Evolutionary conservation across 1,284 basidiomycete genomes (phyloP).

Genomic region (Naganishia albida): DNA sequence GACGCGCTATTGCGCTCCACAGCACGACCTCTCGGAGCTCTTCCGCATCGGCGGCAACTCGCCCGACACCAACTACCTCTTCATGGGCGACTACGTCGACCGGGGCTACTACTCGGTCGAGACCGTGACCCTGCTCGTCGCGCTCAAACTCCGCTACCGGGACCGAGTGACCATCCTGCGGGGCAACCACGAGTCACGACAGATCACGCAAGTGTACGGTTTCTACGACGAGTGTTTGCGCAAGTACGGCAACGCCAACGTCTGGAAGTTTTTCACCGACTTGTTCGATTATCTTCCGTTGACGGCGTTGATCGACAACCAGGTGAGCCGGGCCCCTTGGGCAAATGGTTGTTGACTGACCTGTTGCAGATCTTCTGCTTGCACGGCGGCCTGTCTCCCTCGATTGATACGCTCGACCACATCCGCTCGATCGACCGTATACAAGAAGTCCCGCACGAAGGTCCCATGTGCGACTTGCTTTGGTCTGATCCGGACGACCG

Average conservation of each 20-base stretch:
- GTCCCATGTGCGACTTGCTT: slow-evolving; percentile 95
- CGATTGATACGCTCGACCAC: slow-evolving; percentile 98
- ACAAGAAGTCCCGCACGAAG: slow-evolving; percentile 98
- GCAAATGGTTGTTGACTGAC: neutral
- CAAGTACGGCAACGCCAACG: slow-evolving; percentile 99
- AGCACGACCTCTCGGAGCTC: slow-evolving; percentile 99
- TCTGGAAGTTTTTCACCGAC: slow-evolving; percentile 99
- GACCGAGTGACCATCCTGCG: slow-evolving; percentile 97
- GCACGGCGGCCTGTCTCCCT: slow-evolving; percentile 96
- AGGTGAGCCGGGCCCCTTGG: slow-evolving; percentile 64
- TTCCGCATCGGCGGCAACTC: slow-evolving; percentile 99
- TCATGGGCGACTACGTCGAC: slow-evolving; percentile 99
- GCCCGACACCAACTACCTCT: slow-evolving; percentile 99
- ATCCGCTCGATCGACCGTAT: slow-evolving; percentile 94
- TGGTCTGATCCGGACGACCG: slow-evolving; percentile 99
- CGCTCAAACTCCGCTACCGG: slow-evolving; percentile 95
- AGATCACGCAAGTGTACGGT: slow-evolving; percentile 99
- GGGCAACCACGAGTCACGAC: slow-evolving; percentile 97
- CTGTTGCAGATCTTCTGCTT: slow-evolving; percentile 91
- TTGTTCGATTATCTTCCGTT: slow-evolving; percentile 97
- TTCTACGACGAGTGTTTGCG: slow-evolving; percentile 99
- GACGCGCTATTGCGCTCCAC: slow-evolving; percentile 27
- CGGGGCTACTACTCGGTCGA: slow-evolving; percentile 99
- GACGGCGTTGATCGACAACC: slow-evolving; percentile 96
- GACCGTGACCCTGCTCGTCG: slow-evolving; percentile 97